Evolutionary conservation across 148 eudicot genomes (phyloP), one percentile per base, ranked within the genome.

Genomic region (Silene conica): DNA sequence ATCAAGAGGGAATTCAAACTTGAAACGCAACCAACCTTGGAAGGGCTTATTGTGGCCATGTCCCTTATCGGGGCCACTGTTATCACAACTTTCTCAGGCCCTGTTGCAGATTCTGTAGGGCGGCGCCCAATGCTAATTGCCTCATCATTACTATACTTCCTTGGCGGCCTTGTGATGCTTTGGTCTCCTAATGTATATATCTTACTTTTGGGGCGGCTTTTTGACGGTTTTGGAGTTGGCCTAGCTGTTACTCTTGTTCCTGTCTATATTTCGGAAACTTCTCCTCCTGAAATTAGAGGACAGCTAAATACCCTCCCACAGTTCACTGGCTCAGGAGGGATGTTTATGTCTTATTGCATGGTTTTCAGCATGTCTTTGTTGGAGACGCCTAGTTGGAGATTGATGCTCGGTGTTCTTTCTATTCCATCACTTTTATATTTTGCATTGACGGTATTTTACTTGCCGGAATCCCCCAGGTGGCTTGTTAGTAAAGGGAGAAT

Each of bases 391-490:
- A 87, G 86, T 69, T 92, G 97, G 97, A 82, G 97, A 73, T 41
- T 90, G 78, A 92, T 92, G 97, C 97, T 92, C 15, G 97, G 97
- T 11, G 86, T 88, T 73, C 84, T 92, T 23, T 83, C 89, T 0
- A 56, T 85, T 61, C 97, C 97, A 58, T 90, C 97, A 0, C 50
- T 92, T 41, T 45, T 75, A 56, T 92, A 85, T 74, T 81, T 92
- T 56, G 77, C 63, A 23, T 62, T 88, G 73, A 81, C 83, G 16
- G 84, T 83, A 60, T 82, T 82, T 69, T 92, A 77, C 82, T 70
- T 92, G 73, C 97, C 96, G 19, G 97, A 92, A 74, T 92, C 97
- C 68, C 97, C 97, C 14, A 80, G 97, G 72, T 92, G 97, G 97
- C 87, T 92, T 13, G 97, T 88, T 18, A 90, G 97, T 75, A 89